Evolutionary conservation across 2,329 filamentous ascomycete genomes (phyloP).

Genomic region (Xylaria sp.): DNA sequence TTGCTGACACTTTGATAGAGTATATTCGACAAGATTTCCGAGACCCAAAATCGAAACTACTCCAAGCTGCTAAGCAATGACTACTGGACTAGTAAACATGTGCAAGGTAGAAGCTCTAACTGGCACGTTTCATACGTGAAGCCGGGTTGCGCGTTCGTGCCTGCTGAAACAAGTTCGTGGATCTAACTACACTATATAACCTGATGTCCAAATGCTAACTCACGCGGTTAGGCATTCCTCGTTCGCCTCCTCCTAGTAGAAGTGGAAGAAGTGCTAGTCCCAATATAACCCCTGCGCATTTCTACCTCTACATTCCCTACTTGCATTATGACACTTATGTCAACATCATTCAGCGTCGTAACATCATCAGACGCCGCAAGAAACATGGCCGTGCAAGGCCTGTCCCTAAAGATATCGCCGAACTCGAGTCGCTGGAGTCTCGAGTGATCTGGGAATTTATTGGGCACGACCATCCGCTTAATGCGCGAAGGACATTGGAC

Average conservation of each 20-base stretch:
- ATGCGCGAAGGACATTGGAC: slow-evolving; percentile 69
- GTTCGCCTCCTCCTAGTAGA: slow-evolving; percentile 44
- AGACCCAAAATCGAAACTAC: slow-evolving; percentile 55
- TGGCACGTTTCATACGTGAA: slow-evolving; percentile 61
- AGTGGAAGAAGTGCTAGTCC: slow-evolving; percentile 45
- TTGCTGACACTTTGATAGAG: slow-evolving; percentile 44
- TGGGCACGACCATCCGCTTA: slow-evolving; percentile 68
- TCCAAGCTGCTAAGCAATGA: slow-evolving; percentile 57
- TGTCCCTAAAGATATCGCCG: slow-evolving; percentile 63
- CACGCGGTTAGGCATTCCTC: slow-evolving; percentile 50
- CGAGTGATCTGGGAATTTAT: slow-evolving; percentile 72
- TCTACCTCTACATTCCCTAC: slow-evolving; percentile 67
- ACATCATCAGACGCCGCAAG: slow-evolving; percentile 63
- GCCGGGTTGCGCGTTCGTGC: slow-evolving; percentile 59
- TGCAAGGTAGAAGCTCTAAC: slow-evolving; percentile 59
- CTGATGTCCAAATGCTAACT: slow-evolving; percentile 1
- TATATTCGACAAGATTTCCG: slow-evolving; percentile 56
- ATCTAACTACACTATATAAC: slow-evolving; percentile 30
- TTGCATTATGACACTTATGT: slow-evolving; percentile 73
- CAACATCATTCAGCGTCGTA: slow-evolving; percentile 64
- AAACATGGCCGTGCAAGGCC: slow-evolving; percentile 65
- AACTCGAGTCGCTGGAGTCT: slow-evolving; percentile 65
- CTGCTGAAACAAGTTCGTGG: slow-evolving; percentile 48
- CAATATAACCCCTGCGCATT: slow-evolving; percentile 47
- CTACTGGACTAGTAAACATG: slow-evolving; percentile 60